Conservation (phyloP, 345 rosid species). For the Jatropha curcas region DNA sequence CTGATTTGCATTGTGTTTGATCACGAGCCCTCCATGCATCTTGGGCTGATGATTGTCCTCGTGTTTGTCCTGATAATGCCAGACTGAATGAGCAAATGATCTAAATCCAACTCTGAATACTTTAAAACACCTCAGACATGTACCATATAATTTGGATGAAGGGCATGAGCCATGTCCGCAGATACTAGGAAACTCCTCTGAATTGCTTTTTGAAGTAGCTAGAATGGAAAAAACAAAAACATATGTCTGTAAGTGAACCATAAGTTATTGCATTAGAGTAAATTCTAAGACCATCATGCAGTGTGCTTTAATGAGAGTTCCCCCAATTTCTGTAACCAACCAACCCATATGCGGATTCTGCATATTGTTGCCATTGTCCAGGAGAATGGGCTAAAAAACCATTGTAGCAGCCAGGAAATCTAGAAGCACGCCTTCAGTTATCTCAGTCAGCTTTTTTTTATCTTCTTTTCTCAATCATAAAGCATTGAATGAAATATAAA, state of each 20-base stretch:
- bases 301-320: background rate
- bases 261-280: background rate
- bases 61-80: slow-evolving; percentile 69
- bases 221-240: slow-evolving; percentile 26
- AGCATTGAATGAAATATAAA: background rate
- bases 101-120: background rate
- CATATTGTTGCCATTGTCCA: background rate
- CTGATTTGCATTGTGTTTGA: slow-evolving; percentile 95
- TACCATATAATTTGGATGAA: slow-evolving; percentile 93
- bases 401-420: background rate
- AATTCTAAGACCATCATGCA: background rate
- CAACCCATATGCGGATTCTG: background rate
- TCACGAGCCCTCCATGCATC: slow-evolving; percentile 98
- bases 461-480: background rate
- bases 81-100: slow-evolving; percentile 18
- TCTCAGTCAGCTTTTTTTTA: background rate
- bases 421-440: background rate
- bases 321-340: background rate
- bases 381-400: background rate
- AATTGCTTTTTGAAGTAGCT: slow-evolving; percentile 82
- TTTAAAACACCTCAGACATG: background rate
- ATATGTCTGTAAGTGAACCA: background rate
- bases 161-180: slow-evolving; percentile 98
- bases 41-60: slow-evolving; percentile 96
- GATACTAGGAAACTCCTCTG: slow-evolving; percentile 90